These are phyloP conservation scores for Lobosporangium transversale DNA, from an alignment of 192 early-diverging fungal species.

Conservation along the genomic window DNA sequence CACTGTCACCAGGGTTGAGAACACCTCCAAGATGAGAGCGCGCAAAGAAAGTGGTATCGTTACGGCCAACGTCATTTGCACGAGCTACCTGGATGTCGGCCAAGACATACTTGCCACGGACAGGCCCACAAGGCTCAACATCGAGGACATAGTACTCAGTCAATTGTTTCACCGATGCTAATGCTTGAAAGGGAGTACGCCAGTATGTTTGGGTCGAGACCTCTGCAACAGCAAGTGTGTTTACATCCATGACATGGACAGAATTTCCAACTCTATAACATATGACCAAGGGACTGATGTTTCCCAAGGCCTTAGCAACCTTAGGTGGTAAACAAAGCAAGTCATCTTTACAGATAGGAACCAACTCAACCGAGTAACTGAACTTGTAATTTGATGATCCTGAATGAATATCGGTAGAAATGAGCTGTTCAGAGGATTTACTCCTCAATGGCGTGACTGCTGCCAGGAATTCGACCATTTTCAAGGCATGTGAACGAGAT, in stretches of 20 bases:
- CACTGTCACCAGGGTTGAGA: slow-evolving; percentile 91
- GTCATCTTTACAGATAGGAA: slow-evolving; percentile 98
- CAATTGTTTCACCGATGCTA: slow-evolving; percentile 83
- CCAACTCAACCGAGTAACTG: slow-evolving; percentile 94
- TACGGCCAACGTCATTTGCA: slow-evolving; percentile 79
- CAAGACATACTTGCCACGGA: slow-evolving; percentile 79
- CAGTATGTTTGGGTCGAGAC: slow-evolving; percentile 82
- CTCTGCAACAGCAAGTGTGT: slow-evolving; percentile 79
- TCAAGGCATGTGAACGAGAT: slow-evolving; percentile 88
- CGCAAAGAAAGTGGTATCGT: slow-evolving; percentile 87
- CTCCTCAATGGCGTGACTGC: slow-evolving; percentile 85
- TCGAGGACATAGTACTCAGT: slow-evolving; percentile 97
- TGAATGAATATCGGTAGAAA: slow-evolving; percentile 94
- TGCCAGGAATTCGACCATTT: slow-evolving; percentile 95
- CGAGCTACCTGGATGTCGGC: slow-evolving; percentile 90
- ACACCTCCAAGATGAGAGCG: slow-evolving; percentile 94
- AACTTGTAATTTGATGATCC: slow-evolving; percentile 96
- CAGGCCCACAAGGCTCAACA: slow-evolving; percentile 83
- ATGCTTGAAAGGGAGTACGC: slow-evolving; percentile 80
- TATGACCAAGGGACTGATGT: slow-evolving; percentile 85
- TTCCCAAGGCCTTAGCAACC: slow-evolving; percentile 84
- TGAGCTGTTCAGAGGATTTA: slow-evolving; percentile 94
- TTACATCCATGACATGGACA: slow-evolving; percentile 87
- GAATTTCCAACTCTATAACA: slow-evolving; percentile 89
- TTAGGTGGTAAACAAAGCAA: slow-evolving; percentile 87